Percentiles rank a stretch among this genome's conserved stretches.
These are phyloP conservation scores for Talaromyces sp. DNA, from an alignment of 2,329 filamentous ascomycete genomes.

Conservation along the genomic window DNA sequence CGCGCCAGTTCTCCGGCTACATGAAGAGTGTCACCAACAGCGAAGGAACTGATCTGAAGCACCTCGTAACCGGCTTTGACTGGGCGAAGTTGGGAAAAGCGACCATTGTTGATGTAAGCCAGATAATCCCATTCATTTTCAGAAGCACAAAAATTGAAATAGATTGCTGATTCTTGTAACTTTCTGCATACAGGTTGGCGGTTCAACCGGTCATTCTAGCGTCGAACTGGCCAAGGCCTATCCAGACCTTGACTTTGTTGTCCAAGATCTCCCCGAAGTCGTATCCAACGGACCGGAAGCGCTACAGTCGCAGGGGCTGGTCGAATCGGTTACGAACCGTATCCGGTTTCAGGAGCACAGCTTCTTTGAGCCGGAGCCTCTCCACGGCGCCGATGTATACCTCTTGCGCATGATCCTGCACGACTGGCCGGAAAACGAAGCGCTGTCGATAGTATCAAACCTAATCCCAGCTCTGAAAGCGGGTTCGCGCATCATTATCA, in stretches of 20 bases:
- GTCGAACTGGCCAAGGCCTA: conserved; percentile 52
- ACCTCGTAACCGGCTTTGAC: conserved; percentile 39
- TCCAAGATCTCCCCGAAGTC: conserved; percentile 44
- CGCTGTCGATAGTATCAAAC: conserved; percentile 27
- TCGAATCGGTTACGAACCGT: conserved; percentile 5
- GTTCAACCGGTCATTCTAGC: conserved; percentile 55
- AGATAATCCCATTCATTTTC: not conserved
- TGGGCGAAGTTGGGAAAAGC: conserved; percentile 35
- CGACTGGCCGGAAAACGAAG: conserved; percentile 34
- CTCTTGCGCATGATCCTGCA: conserved; percentile 35
- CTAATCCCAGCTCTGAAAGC: conserved; percentile 28
- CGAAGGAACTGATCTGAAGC: conserved; percentile 52
- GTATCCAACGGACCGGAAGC: conserved; percentile 14
- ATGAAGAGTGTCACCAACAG: conserved; percentile 54
- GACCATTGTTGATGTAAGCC: conserved; percentile 48
- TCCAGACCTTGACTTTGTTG: conserved; percentile 51
- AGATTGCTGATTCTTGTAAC: not conserved
- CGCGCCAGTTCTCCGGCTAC: conserved; percentile 50
- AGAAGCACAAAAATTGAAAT: not conserved
- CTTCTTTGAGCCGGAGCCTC: conserved; percentile 31
- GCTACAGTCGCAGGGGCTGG: not conserved
- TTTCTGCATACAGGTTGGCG: conserved; percentile 37
- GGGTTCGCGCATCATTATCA: conserved; percentile 22
- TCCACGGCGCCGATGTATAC: conserved; percentile 22
- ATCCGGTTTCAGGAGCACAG: conserved; percentile 24